Percentiles rank a stretch among this genome's conserved stretches.
phyloP scores from a whole-genome alignment of 2,329 filamentous ascomycete genomes.

The Calonectria naviculata region DNA sequence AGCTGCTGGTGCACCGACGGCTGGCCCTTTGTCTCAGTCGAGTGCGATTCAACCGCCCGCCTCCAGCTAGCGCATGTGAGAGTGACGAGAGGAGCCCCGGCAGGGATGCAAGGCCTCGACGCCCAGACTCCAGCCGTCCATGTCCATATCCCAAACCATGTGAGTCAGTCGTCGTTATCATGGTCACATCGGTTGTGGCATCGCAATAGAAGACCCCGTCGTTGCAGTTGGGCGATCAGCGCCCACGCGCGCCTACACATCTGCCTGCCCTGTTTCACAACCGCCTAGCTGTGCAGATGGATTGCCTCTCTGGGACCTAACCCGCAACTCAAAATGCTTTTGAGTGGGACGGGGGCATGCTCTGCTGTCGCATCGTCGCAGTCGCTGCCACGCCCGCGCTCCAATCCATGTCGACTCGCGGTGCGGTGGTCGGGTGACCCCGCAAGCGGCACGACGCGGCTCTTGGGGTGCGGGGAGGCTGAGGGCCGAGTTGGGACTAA shows the following conservation, averaged over 20 bases:
- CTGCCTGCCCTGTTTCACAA: too few species aligned
- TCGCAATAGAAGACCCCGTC: background rate
- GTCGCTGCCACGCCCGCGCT: too few species aligned
- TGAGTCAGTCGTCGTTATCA: constrained; percentile 2
- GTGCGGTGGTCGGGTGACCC: background rate
- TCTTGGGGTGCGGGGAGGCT: constrained; percentile 1
- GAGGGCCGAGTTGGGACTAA: background rate
- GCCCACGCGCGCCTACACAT: background rate
- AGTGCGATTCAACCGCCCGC: background rate
- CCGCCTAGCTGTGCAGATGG: background rate
- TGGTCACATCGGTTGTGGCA: background rate
- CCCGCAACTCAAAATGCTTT: background rate
- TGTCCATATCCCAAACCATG: background rate
- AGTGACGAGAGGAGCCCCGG: background rate
- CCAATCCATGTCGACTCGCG: background rate
- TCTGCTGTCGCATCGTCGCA: background rate
- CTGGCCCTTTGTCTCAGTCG: background rate
- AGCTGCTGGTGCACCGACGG: background rate
- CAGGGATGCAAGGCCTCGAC: background rate
- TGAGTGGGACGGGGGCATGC: background rate
- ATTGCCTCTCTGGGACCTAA: background rate
- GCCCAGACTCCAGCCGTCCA: background rate
- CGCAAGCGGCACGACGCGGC: background rate
- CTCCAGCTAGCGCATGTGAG: background rate
- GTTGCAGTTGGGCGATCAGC: background rate